phyloP scores from a whole-genome alignment of 2,329 filamentous ascomycete species.

The Pseudofabraea citricarpa region DNA sequence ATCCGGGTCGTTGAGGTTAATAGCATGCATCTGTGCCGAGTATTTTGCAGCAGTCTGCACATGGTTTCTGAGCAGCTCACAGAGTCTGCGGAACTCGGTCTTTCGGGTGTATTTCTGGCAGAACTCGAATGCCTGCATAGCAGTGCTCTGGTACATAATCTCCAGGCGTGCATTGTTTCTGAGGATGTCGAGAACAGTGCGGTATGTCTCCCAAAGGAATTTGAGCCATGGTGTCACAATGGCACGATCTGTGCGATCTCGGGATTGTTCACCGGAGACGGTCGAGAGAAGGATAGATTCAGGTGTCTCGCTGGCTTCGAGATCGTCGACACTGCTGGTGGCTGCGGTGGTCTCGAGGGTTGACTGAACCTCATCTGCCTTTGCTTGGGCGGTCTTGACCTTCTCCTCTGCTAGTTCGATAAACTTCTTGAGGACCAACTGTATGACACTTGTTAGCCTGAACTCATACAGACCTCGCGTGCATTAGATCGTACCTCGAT shows the following conservation, averaged over 20 bases:
- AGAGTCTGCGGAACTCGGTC: constrained; percentile 98
- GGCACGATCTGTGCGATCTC: constrained; percentile 93
- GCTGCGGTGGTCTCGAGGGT: constrained; percentile 71
- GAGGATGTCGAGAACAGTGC: constrained; percentile 95
- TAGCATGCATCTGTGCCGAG: constrained; percentile 97
- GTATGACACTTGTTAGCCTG: constrained; percentile 16
- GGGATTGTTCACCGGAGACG: constrained; percentile 95
- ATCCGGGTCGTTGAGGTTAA: constrained; percentile 96
- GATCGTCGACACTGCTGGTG: constrained; percentile 79
- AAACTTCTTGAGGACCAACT: constrained; percentile 94
- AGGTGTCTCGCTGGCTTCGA: constrained; percentile 95
- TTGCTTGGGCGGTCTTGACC: constrained; percentile 91
- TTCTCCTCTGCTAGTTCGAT: constrained; percentile 96
- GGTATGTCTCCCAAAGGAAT: constrained; percentile 99
- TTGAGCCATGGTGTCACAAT: constrained; percentile 99
- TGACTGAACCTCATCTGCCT: constrained; percentile 92
- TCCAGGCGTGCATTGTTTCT: constrained; percentile 98
- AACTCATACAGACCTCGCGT: neutral
- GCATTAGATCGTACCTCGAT: constrained; percentile 67
- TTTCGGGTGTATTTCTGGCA: constrained; percentile 97
- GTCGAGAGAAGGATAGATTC: constrained; percentile 97
- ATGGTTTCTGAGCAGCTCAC: constrained; percentile 96
- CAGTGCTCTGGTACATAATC: constrained; percentile 96
- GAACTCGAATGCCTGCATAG: constrained; percentile 97
- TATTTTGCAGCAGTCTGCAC: constrained; percentile 99